Percentiles rank a stretch among this genome's conserved stretches.
These are phyloP conservation scores for Royoungia palumana DNA, from an alignment of 768 basidiomycete genomes.

Conservation along the genomic window DNA sequence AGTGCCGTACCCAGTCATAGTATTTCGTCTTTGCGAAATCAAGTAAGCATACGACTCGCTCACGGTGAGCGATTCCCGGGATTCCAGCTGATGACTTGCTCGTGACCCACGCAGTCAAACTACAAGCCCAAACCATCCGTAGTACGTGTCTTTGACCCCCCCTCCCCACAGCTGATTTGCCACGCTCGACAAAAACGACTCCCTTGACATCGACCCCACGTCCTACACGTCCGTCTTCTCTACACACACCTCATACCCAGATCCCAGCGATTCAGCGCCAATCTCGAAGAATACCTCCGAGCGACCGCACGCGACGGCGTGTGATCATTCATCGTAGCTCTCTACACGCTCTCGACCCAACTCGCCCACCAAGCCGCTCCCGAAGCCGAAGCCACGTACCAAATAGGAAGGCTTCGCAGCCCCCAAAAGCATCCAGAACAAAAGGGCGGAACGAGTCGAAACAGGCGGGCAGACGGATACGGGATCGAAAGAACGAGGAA, in stretches of 20 bases:
- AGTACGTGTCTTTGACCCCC: too few relatives aligned
- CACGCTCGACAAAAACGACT: constrained; percentile 72
- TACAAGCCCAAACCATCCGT: too few relatives aligned
- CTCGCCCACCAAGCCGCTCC: constrained; percentile 88
- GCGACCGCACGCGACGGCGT: constrained; percentile 76
- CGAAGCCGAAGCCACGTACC: constrained; percentile 87
- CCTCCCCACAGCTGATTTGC: constrained; percentile 59
- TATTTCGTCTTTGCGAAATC: too few relatives aligned
- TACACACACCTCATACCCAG: not conserved
- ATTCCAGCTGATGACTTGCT: too few relatives aligned
- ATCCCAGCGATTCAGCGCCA: constrained; percentile 61
- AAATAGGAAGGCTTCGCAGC: constrained; percentile 97
- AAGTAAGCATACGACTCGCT: too few relatives aligned
- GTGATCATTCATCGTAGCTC: constrained; percentile 72
- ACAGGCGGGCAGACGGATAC: constrained; percentile 96
- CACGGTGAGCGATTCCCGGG: too few relatives aligned
- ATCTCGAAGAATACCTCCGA: constrained; percentile 79
- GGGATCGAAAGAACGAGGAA: constrained; percentile 84
- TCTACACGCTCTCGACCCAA: constrained; percentile 79
- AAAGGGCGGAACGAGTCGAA: constrained; percentile 92
- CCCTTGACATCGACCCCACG: constrained; percentile 78
- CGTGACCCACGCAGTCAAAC: too few relatives aligned
- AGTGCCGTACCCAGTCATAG: too few relatives aligned
- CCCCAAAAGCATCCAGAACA: constrained; percentile 89
- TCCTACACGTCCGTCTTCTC: constrained; percentile 65